Base-by-base conservation (phyloP, 257 asterid species). In the Echium plantagineum region DNA sequence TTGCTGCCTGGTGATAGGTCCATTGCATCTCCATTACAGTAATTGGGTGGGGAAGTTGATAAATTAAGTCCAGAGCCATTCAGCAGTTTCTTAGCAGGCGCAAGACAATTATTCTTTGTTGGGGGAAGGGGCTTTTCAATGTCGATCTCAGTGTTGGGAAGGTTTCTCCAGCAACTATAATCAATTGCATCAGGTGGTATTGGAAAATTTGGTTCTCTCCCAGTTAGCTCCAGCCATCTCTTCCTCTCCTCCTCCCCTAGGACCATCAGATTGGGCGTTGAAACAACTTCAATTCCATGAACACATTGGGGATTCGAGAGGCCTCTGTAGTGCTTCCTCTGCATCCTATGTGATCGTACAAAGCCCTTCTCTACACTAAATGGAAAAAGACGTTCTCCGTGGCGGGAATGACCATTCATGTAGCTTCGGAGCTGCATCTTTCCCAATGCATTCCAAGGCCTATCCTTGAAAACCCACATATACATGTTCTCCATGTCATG, bases 401-500 rank as follows among this genome's bases (percentile, higher is more conserved):
- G 88, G 52, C 94, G 91, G 31, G 88, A 80, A 75, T 85, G 91
- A 52, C 94, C 94, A 0, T 85, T 85, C 94, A 85, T 85, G 42
- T 73, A 85, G 67, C 94, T 85, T 52, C 94, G 66, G 21, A 85
- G 86, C 72, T 85, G 95, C 95, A 85, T 85, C 73, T 85, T 85
- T 9, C 95, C 95, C 10, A 85, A 62, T 19, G 95, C 85, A 54
- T 81, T 80, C 64, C 81, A 89, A 0, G 94, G 95, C 62, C 81
- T 72, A 64, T 81, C 91, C 69, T 85, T 85, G 71, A 85, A 85
- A 49, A 76, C 89, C 95, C 95, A 85, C 95, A 85, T 85, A 78
- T 85, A 85, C 86, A 85, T 76, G 57, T 85, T 85, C 85, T 85
- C 94, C 95, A 85, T 85, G 46, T 85, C 95, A 28, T 85, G 95